A percentile compares a stretch with the other conserved stretches of the same genome.
These are phyloP conservation scores for Tephrocybe sp. DNA, from an alignment of 768 basidiomycete species.

Conservation along the genomic window DNA sequence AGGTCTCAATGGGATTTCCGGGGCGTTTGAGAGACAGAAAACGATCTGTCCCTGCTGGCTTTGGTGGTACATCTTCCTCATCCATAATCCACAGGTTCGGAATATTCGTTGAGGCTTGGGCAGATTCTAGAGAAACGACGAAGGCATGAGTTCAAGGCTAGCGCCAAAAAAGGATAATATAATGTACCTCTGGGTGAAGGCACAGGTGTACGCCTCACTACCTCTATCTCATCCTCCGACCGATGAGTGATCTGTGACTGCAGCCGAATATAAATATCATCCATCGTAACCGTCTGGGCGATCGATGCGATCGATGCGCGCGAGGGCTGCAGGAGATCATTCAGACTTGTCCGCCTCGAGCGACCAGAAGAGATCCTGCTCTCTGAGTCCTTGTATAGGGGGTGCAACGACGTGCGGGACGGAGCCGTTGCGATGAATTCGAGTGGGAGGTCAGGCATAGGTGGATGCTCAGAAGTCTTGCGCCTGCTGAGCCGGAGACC, in stretches of 20 bases:
- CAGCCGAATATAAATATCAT: constrained; percentile 29
- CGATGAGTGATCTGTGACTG: constrained; percentile 14
- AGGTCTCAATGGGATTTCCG: constrained; percentile 23
- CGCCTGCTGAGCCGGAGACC: constrained; percentile 60
- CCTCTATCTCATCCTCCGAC: constrained; percentile 27
- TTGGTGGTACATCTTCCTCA: constrained; percentile 29
- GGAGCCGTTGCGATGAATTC: constrained; percentile 12
- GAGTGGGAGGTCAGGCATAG: constrained; percentile 30
- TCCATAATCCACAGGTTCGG: constrained; percentile 53
- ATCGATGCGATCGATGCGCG: constrained; percentile 10
- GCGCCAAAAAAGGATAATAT: neutral
- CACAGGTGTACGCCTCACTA: constrained; percentile 31
- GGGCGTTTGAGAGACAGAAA: constrained; percentile 29
- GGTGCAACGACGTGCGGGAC: constrained; percentile 9
- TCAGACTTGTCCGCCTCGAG: constrained; percentile 25
- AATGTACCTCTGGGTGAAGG: constrained; percentile 5
- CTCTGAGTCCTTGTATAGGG: constrained; percentile 6
- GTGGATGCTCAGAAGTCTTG: constrained; percentile 26
- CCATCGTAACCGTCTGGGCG: constrained; percentile 21
- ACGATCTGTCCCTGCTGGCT: constrained; percentile 29
- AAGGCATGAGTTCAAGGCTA: neutral
- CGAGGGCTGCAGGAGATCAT: constrained; percentile 16
- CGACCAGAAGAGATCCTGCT: constrained; percentile 3
- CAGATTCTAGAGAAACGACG: constrained; percentile 1
- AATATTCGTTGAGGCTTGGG: constrained; percentile 21